Conservation (phyloP, 164 flowering plant genomes). For the Piper longum region DNA sequence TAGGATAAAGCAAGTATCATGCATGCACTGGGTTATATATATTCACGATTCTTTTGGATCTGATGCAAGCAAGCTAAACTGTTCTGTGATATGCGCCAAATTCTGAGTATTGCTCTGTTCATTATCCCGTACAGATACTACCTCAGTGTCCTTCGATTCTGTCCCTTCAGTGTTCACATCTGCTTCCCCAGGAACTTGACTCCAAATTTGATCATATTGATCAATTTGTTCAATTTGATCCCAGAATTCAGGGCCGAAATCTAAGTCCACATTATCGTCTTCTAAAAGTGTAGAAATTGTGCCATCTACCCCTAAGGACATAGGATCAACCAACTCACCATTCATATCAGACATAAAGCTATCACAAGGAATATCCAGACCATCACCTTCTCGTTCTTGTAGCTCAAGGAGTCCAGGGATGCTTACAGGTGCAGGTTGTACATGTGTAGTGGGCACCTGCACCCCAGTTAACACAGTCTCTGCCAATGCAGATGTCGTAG, state of each 20-base stretch:
- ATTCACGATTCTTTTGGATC: constrained; percentile 19
- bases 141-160: constrained; percentile 14
- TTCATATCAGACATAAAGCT: constrained; percentile 20
- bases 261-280: constrained; percentile 23
- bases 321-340: constrained; percentile 23
- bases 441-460: constrained; percentile 21
- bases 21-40: neutral
- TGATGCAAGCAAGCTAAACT: constrained; percentile 65
- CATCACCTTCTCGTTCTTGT: constrained; percentile 24
- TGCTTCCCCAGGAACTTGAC: constrained; percentile 18
- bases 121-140: constrained; percentile 15
- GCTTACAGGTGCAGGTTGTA: constrained; percentile 18
- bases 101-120: constrained; percentile 45
- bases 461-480: constrained; percentile 20
- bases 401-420: constrained; percentile 35
- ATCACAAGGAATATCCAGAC: constrained; percentile 19
- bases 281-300: constrained; percentile 29
- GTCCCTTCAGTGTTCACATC: constrained; percentile 24
- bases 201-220: too few relatives aligned
- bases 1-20: neutral
- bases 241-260: constrained; percentile 24
- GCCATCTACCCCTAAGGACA: constrained; percentile 24
- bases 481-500: constrained; percentile 15
- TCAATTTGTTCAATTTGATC: too few relatives aligned
- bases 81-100: constrained; percentile 68